Evolutionary conservation across 331 rosid genomes (phyloP), one percentile per base, ranked within the genome.

Genomic region (Cydonia oblonga): DNA sequence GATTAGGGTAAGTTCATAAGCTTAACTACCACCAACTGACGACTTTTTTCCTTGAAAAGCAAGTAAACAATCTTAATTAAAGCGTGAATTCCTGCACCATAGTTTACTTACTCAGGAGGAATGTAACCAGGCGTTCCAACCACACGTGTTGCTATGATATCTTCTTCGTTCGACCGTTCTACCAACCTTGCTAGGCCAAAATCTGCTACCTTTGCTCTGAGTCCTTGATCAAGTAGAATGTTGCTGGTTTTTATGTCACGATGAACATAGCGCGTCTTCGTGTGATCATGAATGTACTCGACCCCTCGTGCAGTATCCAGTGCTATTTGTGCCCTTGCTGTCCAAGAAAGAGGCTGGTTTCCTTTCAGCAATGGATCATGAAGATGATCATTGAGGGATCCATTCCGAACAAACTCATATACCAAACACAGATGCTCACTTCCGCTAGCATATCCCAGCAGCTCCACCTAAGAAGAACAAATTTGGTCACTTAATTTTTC

Each of bases 201-300:
- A 74, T 74, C 78, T 53, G 78, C 78, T 9, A 74, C 78, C 79
- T 75, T 75, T 30, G 73, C 79, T 75, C 73, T 57, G 52, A 75
- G 57, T n/a, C 67, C 73, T 22, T 56, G 68, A 62, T 70, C 80
- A 60, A 77, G 75, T 24, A 70, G 62, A 23, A 77, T 70, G 38
- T 77, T 70, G n/a, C 75, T 30, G 33, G 76, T 69, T 64, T 77
- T 77, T 22, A 77, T 77, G 46, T 77, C 80, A 11, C 80, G 75
- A 62, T 77, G 80, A 14, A 70, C 70, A 69, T 69, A 60, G 23
- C 70, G 76, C 5, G 35, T 23, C 58, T 69, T 70, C 0, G 76
- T 70, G 63, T 70, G 68, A n/a, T 77, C 65, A 49, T 77, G 80
- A 49, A 77, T 70, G 74, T 70, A 77, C 30, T 77, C 76, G 8